Conservation (phyloP, 768 basidiomycete species). For the Mycena filopes region DNA sequence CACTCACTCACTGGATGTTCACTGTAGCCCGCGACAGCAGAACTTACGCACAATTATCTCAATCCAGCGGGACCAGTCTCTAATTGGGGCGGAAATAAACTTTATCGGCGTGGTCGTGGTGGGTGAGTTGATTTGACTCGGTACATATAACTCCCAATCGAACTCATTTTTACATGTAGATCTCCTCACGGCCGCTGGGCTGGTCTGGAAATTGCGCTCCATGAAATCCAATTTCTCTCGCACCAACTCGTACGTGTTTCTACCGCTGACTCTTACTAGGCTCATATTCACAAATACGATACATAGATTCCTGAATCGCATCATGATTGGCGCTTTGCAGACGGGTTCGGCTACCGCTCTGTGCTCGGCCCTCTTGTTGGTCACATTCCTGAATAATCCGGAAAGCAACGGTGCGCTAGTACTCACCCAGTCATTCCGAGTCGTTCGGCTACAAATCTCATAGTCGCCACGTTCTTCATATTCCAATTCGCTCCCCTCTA, state of each 20-base stretch:
- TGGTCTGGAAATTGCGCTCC: slow-evolving; percentile 6
- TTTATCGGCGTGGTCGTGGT: neutral
- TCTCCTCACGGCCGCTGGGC: neutral
- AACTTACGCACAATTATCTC: too few species aligned
- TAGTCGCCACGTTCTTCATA: slow-evolving; percentile 18
- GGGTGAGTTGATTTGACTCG: too few species aligned
- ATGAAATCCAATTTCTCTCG: slow-evolving; percentile 4
- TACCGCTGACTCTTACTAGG: too few species aligned
- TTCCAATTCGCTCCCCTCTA: slow-evolving; percentile 9
- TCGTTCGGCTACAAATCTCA: too few species aligned
- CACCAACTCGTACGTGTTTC: slow-evolving; percentile 13
- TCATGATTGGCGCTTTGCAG: slow-evolving; percentile 3
- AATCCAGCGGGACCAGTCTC: neutral
- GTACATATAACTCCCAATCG: too few species aligned
- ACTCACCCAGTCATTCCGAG: too few species aligned
- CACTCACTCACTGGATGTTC: too few species aligned
- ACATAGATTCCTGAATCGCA: neutral
- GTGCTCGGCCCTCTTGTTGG: neutral
- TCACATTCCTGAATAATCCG: slow-evolving; percentile 1
- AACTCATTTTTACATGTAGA: too few species aligned
- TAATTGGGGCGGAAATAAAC: neutral
- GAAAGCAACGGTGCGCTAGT: slow-evolving; percentile 3
- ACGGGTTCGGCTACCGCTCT: slow-evolving; percentile 1
- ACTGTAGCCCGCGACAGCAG: too few species aligned
- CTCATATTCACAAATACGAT: neutral